Conservation (phyloP, 805 yeast genomes). For the Danielia oregonensis region DNA sequence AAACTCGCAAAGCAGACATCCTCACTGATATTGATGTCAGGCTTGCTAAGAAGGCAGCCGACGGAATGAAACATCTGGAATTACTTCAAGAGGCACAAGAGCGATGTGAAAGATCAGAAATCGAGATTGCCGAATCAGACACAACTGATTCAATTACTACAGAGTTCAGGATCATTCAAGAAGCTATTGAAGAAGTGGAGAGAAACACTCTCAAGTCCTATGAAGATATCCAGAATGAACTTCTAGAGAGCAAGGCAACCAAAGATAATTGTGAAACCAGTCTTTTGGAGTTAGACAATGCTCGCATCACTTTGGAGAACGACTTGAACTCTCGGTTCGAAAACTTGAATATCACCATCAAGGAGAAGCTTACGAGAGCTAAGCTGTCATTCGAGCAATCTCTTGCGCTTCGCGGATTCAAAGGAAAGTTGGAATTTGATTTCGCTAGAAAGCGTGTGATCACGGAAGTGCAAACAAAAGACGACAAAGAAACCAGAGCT, state of each 20-base stretch:
- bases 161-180: slow-evolving; percentile 46
- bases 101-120: slow-evolving; percentile 47
- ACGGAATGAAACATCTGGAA: slow-evolving; percentile 14
- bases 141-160: slow-evolving; percentile 45
- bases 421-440: slow-evolving; percentile 68
- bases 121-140: slow-evolving; percentile 36
- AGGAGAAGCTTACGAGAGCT: slow-evolving; percentile 29
- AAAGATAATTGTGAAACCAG: slow-evolving; percentile 41
- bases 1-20: slow-evolving; percentile 12
- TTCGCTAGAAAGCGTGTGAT: slow-evolving; percentile 47
- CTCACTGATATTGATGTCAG: slow-evolving; percentile 11
- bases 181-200: slow-evolving; percentile 50
- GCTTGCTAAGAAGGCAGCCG: slow-evolving; percentile 7
- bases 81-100: slow-evolving; percentile 25
- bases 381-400: slow-evolving; percentile 51
- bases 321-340: slow-evolving; percentile 32
- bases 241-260: slow-evolving; percentile 40
- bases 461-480: slow-evolving; percentile 60
- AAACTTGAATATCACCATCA: slow-evolving; percentile 30
- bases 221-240: slow-evolving; percentile 50
- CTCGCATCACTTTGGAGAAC: slow-evolving; percentile 21
- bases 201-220: slow-evolving; percentile 49
- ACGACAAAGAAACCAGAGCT: slow-evolving; percentile 55
- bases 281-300: slow-evolving; percentile 30
- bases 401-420: slow-evolving; percentile 63